Base-by-base conservation (phyloP, 179 eudicot species). In the Carnegiea gigantea region DNA sequence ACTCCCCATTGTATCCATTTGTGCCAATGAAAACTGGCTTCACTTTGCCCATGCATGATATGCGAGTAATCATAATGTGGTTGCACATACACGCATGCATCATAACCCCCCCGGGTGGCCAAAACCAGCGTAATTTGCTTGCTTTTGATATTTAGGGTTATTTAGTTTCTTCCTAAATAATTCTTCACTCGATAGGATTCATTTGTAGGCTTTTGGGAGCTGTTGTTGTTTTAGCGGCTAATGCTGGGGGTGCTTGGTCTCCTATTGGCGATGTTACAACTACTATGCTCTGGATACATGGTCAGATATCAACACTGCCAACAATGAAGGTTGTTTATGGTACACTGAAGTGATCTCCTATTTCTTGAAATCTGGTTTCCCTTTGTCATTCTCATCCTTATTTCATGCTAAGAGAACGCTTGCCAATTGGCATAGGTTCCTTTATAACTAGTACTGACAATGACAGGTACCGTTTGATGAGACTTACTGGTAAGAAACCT, bases 201-300 rank as follows among this genome's bases (percentile, higher is more conserved):
- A 53, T 44, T 79, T 83, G 70, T 88, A 96, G 98, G 96, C 82
- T 96, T 88, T 89, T 96, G 57, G 99, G 99, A 82, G 99, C 90
- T 86, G 98, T 94, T 71, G 92, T 96, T 65, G 98, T 96, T 65
- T 88, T 96, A 80, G 98, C 99, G 75, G 98, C 99, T 85, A 96
- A 96, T 88, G 93, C 99, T 85, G 99, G 99, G 83, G 99, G 99
- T 83, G 93, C 97, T 73, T 96, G 99, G 99, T 91, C 98, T 81
- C 99, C 99, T 74, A 96, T 96, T 83, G 99, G 99, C 70, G 99
- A 96, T 84, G 97, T 96, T 81, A 96, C 99, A 49, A 96, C 98
- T 73, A 96, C 98, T 74, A 96, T 96, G 99, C 89, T 96, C 28
- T 96, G 98, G 99, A 94, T 96, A 81, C 96, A 96, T 83, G 99